phyloP scores from a whole-genome alignment of 108 stramenopile species.

The Cyclotella atomus region DNA sequence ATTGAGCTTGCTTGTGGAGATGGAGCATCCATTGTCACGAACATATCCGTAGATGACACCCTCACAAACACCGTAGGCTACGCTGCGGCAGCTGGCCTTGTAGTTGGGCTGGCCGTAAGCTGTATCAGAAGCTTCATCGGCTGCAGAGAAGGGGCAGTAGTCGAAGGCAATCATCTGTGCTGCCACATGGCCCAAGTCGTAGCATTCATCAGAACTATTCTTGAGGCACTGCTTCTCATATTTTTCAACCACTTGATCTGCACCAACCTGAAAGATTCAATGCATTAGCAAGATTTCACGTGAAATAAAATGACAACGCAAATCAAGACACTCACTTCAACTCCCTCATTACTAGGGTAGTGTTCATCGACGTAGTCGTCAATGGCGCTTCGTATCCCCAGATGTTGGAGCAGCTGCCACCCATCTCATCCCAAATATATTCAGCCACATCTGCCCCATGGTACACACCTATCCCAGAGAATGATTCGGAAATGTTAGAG shows the following conservation, averaged over 20 bases:
- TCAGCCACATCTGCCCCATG: neutral
- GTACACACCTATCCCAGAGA: conserved; percentile 2
- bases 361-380: neutral
- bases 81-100: neutral
- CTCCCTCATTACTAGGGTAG: conserved; percentile 2
- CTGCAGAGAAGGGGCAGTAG: conserved; percentile 3
- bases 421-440: neutral
- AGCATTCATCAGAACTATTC: conserved; percentile 2
- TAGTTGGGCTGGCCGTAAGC: neutral
- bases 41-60: neutral
- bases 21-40: neutral
- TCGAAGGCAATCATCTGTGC: conserved; percentile 15
- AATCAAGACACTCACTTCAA: too few relatives aligned
- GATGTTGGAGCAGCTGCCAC: neutral
- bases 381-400: neutral
- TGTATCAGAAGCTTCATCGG: neutral
- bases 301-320: too few relatives aligned
- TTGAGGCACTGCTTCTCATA: neutral
- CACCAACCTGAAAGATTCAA: too few relatives aligned
- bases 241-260: neutral
- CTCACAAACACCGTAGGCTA: neutral
- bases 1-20: neutral
- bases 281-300: too few relatives aligned
- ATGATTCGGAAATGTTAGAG: too few relatives aligned
- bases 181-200: neutral